Evolutionary conservation across 1,139 yeast genomes (phyloP).

Genomic region (Saccharomycopsis crataegensis): DNA sequence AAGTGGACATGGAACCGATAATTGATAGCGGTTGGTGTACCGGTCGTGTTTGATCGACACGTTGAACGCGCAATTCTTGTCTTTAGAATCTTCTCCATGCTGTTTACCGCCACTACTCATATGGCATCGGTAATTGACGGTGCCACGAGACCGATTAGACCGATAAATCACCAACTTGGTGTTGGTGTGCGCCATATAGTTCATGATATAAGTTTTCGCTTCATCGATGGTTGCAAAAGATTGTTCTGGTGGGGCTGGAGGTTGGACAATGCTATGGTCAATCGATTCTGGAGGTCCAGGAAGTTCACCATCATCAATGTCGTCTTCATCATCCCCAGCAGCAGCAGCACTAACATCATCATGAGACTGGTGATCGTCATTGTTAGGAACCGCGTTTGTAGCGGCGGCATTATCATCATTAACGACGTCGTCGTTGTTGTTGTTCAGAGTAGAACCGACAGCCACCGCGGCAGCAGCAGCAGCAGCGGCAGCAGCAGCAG

Average conservation of each 20-base stretch:
- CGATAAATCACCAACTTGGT: conserved; percentile 13
- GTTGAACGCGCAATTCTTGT: conserved; percentile 13
- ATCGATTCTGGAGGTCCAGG: not conserved
- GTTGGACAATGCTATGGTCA: conserved; percentile 16
- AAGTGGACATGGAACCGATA: conserved; percentile 11
- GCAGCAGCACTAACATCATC: not conserved
- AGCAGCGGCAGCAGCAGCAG: conserved; percentile 19
- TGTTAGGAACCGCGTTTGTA: not conserved
- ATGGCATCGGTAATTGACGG: conserved; percentile 10
- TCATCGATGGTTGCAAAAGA: conserved; percentile 11
- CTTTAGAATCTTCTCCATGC: conserved; percentile 6
- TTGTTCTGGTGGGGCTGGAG: conserved; percentile 16
- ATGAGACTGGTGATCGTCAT: not conserved
- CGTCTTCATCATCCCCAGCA: not conserved
- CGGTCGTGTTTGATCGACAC: conserved; percentile 11
- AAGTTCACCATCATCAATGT: not conserved
- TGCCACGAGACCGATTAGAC: conserved; percentile 10
- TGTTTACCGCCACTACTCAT: too few relatives aligned
- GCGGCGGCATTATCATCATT: not conserved
- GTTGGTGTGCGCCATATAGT: conserved; percentile 12
- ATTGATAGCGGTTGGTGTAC: conserved; percentile 1
- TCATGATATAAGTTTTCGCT: conserved; percentile 10
- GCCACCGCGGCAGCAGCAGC: conserved; percentile 14
- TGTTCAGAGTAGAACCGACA: conserved; percentile 20
- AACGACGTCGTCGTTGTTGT: too few relatives aligned